Conservation (phyloP, 2,329 filamentous ascomycete genomes). For the Diplodia intermedia region DNA sequence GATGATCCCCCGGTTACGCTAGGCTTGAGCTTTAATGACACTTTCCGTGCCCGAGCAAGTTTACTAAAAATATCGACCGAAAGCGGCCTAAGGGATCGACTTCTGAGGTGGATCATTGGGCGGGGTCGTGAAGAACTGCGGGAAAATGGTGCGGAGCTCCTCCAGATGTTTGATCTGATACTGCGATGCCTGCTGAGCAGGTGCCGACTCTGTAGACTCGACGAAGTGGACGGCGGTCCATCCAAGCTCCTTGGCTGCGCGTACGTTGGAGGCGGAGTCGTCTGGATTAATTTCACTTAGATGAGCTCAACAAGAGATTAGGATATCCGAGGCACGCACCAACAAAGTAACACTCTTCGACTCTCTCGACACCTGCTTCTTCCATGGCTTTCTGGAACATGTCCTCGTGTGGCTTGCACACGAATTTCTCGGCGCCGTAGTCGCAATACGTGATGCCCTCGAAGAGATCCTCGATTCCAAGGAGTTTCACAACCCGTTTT, state of each 20-base stretch:
- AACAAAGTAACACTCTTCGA: slow-evolving; percentile 86
- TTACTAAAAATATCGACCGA: neutral
- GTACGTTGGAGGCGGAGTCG: slow-evolving; percentile 85
- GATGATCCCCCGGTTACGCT: neutral
- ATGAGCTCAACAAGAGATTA: slow-evolving; percentile 6
- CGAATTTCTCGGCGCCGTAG: slow-evolving; percentile 73
- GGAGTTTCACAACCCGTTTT: slow-evolving; percentile 77
- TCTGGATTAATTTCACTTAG: slow-evolving; percentile 59
- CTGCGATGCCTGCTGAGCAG: slow-evolving; percentile 69
- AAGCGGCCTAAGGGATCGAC: slow-evolving; percentile 12
- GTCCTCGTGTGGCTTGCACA: slow-evolving; percentile 84
- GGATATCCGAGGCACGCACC: slow-evolving; percentile 62
- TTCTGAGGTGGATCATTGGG: slow-evolving; percentile 27
- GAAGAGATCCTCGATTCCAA: slow-evolving; percentile 86
- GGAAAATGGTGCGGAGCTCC: slow-evolving; percentile 77
- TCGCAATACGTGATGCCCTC: slow-evolving; percentile 96
- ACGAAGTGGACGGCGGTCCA: slow-evolving; percentile 89
- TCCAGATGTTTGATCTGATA: slow-evolving; percentile 77
- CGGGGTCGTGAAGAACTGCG: slow-evolving; percentile 78
- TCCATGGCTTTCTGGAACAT: slow-evolving; percentile 91
- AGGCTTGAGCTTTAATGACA: neutral
- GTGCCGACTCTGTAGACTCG: slow-evolving; percentile 73
- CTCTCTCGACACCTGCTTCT: slow-evolving; percentile 74
- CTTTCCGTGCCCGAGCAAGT: neutral
- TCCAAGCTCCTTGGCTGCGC: slow-evolving; percentile 75